Base-by-base conservation (phyloP, 1,139 yeast species). In the Kurtzmaniella quercitrusa region DNA sequence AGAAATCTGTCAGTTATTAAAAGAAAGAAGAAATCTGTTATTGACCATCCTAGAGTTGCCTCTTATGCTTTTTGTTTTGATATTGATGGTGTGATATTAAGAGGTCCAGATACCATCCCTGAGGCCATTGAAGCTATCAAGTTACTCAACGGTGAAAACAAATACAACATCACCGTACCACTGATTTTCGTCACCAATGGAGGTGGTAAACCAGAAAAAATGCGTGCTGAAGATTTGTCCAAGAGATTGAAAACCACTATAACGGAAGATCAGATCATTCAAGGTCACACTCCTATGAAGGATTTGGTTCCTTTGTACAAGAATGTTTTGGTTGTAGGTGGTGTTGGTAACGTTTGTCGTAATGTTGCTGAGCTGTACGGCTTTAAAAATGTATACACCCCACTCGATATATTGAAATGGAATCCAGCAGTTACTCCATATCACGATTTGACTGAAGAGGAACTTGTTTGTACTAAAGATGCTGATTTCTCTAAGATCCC, bases 271-370 rank as follows among this genome's bases (percentile, higher is more conserved):
- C 95, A 87, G 62, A 84, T 87, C 50, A 85, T 87, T 55, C 95
- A 87, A 62, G 94, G 95, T 44, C 95, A 86, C 62, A 87, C 95
- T 1, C 95, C 95, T 37, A 86, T 86, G 94, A 82, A 79, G 56
- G 91, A 84, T 56, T 71, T 87, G 57, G 85, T 82, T 17, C 75
- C 74, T 21, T 71, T 75, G 15, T 81, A 82, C 64, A 68, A 82
- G 47, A 84, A 82, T 48, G 95, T 87, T 6, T 69, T 87, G 44
- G 94, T 87, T 47, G 88, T 87, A 43, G 95, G 95, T 50, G 95
- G 95, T 52, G 79, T 84, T 27, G 89, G 91, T 39, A 85, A 85
- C 51, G 82, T 83, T n/a, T 85, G 94, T 58, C 73, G 91, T 51
- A 75, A 81, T 52, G 90, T 85, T 46, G 94, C 93, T 31, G 80